These are phyloP conservation scores for Sisymbrium altissimum DNA, from an alignment of 345 rosid species.

Conservation along the genomic window DNA sequence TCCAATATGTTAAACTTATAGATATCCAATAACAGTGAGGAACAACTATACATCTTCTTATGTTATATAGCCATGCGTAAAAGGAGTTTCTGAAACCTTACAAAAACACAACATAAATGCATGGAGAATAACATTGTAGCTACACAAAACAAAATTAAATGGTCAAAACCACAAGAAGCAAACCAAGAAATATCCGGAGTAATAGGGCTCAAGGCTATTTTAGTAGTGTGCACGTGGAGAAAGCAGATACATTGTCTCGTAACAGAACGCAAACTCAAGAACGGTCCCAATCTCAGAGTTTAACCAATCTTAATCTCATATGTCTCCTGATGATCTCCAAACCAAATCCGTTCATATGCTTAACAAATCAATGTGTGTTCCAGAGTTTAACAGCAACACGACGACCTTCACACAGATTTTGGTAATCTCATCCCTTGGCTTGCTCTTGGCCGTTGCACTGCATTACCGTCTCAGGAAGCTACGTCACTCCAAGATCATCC, in stretches of 20 bases:
- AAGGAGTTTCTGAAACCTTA: not conserved
- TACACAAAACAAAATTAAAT: not conserved
- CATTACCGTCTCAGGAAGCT: slow-evolving; percentile 44
- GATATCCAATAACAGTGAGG: not conserved
- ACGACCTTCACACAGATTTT: slow-evolving; percentile 51
- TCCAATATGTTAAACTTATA: not conserved
- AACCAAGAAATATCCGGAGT: slow-evolving; percentile 14
- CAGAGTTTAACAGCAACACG: slow-evolving; percentile 22
- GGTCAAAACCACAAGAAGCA: slow-evolving; percentile 22
- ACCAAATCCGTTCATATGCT: not conserved
- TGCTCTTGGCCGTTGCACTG: slow-evolving; percentile 60
- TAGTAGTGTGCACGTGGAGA: slow-evolving; percentile 31
- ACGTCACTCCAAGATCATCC: slow-evolving; percentile 61
- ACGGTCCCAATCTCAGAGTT: slow-evolving; percentile 14
- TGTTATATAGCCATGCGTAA: not conserved
- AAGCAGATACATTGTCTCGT: slow-evolving; percentile 30
- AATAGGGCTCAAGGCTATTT: slow-evolving; percentile 25
- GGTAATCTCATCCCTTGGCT: slow-evolving; percentile 56
- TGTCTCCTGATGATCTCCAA: slow-evolving; percentile 18
- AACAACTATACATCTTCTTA: not conserved
- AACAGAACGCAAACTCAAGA: slow-evolving; percentile 30
- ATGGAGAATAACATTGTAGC: not conserved
- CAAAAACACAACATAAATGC: not conserved
- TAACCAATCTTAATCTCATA: slow-evolving; percentile 7
- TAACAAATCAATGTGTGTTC: slow-evolving; percentile 34